Evolutionary conservation across 805 yeast genomes (phyloP).

Genomic region (Metahyphopichia silvanorum): DNA sequence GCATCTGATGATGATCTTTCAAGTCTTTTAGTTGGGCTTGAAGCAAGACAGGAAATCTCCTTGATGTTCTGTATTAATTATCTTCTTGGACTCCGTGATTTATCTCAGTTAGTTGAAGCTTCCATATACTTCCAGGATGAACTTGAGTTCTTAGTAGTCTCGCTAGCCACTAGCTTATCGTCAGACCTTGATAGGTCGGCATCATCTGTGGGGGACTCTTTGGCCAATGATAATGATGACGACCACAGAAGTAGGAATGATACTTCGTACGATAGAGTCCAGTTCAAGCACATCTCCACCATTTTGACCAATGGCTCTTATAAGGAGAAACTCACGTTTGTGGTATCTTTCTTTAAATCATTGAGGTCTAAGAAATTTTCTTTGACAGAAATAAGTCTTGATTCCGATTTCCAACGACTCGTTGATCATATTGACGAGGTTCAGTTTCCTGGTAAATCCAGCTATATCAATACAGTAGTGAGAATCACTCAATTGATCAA

Average conservation of each 20-base stretch:
- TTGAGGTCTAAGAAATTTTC: conserved; percentile 8
- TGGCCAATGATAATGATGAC: conserved; percentile 2
- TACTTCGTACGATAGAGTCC: conserved; percentile 6
- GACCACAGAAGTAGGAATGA: neutral
- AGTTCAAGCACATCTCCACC: conserved; percentile 15
- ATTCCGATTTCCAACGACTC: conserved; percentile 6
- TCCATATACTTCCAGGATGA: conserved; percentile 13
- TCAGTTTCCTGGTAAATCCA: conserved; percentile 15
- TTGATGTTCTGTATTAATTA: conserved; percentile 23
- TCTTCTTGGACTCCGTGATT: conserved; percentile 13
- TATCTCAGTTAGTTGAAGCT: conserved; percentile 14
- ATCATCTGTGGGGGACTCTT: conserved; percentile 16
- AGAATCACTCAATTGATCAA: conserved; percentile 12
- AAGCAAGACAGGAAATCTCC: conserved; percentile 28
- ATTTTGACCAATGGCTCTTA: conserved; percentile 25
- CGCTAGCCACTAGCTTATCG: conserved; percentile 19
- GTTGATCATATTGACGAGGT: conserved; percentile 8
- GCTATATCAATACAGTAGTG: conserved; percentile 10
- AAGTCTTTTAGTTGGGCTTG: conserved; percentile 3
- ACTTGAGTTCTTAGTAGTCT: conserved; percentile 12
- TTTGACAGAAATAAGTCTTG: conserved; percentile 5
- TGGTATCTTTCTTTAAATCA: conserved; percentile 15
- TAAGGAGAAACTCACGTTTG: conserved; percentile 22
- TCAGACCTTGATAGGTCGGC: conserved; percentile 21
- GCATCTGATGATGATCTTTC: too few relatives aligned